These are phyloP conservation scores for Apiotrichum gracile DNA, from an alignment of 1,284 basidiomycete species.

Conservation along the genomic window DNA sequence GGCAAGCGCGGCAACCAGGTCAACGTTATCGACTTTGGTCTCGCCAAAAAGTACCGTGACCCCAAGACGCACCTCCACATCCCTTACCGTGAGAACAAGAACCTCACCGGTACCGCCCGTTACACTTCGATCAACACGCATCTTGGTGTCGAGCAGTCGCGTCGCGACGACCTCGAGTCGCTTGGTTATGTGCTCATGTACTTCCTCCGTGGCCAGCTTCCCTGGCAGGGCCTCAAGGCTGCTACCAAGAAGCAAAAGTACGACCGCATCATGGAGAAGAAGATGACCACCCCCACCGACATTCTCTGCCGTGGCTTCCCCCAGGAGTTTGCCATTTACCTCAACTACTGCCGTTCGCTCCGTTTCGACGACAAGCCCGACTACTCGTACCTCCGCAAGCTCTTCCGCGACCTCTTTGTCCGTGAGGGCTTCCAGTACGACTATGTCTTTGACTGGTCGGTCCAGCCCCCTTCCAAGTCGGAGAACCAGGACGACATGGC, in stretches of 20 bases:
- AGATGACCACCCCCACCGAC: constrained; percentile 96
- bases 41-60: constrained; percentile 99
- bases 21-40: constrained; percentile 98
- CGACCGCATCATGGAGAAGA: constrained; percentile 98
- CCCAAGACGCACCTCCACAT: constrained; percentile 99
- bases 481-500: constrained; percentile 1
- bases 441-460: constrained; percentile 97
- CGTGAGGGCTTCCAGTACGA: constrained; percentile 97
- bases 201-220: constrained; percentile 91
- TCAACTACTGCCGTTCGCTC: constrained; percentile 93
- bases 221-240: constrained; percentile 97
- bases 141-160: constrained; percentile 92
- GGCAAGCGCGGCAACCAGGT: constrained; percentile 99
- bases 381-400: constrained; percentile 94
- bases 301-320: constrained; percentile 93
- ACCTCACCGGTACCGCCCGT: constrained; percentile 94
- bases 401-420: constrained; percentile 95
- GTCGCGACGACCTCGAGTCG: constrained; percentile 92
- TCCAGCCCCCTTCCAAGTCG: constrained; percentile 53
- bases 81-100: constrained; percentile 99
- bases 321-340: constrained; percentile 94
- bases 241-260: constrained; percentile 99
- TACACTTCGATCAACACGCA: constrained; percentile 99
- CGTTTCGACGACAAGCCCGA: constrained; percentile 98
- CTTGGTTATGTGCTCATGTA: constrained; percentile 96